Conservation (phyloP, 83 land plant genomes). For the Thuja plicata region DNA sequence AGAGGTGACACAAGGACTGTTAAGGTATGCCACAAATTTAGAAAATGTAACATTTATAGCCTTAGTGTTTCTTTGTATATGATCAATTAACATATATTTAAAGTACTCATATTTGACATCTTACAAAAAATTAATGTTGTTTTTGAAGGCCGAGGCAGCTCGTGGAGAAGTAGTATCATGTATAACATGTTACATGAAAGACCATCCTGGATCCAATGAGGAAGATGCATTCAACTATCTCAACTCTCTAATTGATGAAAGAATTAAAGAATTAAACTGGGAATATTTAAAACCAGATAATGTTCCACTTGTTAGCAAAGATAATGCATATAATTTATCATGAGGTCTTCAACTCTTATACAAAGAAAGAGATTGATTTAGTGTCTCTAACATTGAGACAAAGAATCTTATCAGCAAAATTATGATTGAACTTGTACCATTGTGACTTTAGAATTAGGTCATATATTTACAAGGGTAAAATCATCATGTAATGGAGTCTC, state of each 20-base stretch:
- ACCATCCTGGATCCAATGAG: neutral
- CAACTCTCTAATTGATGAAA: neutral
- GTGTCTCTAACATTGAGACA: neutral
- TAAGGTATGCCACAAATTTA: neutral
- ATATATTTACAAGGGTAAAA: too few species aligned
- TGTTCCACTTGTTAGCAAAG: neutral
- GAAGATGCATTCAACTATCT: neutral
- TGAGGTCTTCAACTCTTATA: neutral
- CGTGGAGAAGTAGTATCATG: neutral
- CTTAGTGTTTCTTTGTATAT: too few species aligned
- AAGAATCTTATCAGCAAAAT: neutral
- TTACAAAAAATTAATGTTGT: neutral
- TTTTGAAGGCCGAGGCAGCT: neutral
- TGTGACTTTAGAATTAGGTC: neutral
- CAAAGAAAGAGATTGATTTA: neutral
- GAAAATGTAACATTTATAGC: too few species aligned
- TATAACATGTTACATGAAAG: slow-evolving; percentile 3
- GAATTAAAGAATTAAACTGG: neutral
- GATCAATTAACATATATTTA: too few species aligned
- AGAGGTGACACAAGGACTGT: neutral
- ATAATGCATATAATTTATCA: neutral
- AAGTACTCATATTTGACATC: too few species aligned
- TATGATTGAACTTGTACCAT: neutral
- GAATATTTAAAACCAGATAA: neutral
- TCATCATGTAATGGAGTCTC: too few species aligned